Evolutionary conservation across 2,329 filamentous ascomycete genomes (phyloP).

Genomic region (Aotearoamyces nothofagi): DNA sequence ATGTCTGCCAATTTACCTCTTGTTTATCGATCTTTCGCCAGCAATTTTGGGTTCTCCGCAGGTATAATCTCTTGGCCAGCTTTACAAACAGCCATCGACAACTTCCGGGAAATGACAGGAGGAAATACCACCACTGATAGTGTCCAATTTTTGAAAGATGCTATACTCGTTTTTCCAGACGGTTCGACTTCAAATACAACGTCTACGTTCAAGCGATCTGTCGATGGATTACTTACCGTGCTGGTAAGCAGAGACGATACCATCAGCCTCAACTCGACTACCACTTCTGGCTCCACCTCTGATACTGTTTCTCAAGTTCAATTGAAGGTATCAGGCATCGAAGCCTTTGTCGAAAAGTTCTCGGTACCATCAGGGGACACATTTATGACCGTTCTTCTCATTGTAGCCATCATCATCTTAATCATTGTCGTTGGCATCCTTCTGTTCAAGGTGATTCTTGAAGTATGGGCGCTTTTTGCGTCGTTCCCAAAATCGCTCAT

Average conservation of each 20-base stretch:
- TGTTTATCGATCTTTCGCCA: conserved; percentile 77
- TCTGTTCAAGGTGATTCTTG: conserved; percentile 80
- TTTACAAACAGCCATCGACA: conserved; percentile 72
- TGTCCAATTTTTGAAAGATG: conserved; percentile 58
- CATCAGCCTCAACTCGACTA: conserved; percentile 27
- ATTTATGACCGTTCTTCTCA: conserved; percentile 86
- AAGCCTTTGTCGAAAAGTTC: conserved; percentile 71
- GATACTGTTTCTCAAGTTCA: conserved; percentile 20
- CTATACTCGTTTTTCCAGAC: conserved; percentile 57
- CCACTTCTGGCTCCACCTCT: conserved; percentile 7
- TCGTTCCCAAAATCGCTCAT: conserved; percentile 66
- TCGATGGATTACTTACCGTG: conserved; percentile 26
- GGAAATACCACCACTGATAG: conserved; percentile 76
- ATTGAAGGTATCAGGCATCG: conserved; percentile 54
- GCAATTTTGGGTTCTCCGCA: conserved; percentile 87
- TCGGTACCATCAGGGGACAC: conserved; percentile 78
- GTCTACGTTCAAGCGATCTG: conserved; percentile 36
- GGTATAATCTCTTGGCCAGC: conserved; percentile 71
- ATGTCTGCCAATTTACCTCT: conserved; percentile 76
- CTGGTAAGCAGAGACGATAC: conserved; percentile 39
- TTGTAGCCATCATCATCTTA: conserved; percentile 78
- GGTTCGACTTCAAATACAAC: conserved; percentile 32
- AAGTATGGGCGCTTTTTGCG: conserved; percentile 81
- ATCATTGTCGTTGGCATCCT: conserved; percentile 75
- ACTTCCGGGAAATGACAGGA: conserved; percentile 65